Conservation (phyloP, 768 basidiomycete genomes). For the Galerina marginata region DNA sequence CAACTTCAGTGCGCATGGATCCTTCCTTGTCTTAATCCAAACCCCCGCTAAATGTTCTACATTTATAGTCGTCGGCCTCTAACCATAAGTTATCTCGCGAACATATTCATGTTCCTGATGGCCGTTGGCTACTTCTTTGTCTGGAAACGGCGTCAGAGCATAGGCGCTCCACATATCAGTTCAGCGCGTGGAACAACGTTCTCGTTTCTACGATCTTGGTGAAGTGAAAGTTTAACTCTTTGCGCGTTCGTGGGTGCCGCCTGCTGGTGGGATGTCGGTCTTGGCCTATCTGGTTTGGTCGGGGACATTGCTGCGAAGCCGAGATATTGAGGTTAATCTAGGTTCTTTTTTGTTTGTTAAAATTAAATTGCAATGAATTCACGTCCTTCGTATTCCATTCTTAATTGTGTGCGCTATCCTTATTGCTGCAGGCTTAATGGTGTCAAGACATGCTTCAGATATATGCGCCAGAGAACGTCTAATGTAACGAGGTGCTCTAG, state of each 20-base stretch:
- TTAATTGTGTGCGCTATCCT: no score
- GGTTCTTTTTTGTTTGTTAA: no score
- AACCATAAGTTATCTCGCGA: slow-evolving; percentile 40
- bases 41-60: no score
- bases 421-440: no score
- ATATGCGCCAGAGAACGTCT: no score
- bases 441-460: no score
- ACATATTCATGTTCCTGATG: slow-evolving; percentile 41
- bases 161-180: slow-evolving; percentile 38
- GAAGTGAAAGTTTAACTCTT: slow-evolving; percentile 40
- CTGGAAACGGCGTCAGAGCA: slow-evolving; percentile 35
- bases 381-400: no score
- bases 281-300: slow-evolving; percentile 33
- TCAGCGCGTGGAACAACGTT: slow-evolving; percentile 43
- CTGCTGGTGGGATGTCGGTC: slow-evolving; percentile 42
- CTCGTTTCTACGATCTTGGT: slow-evolving; percentile 39
- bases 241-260: slow-evolving; percentile 47
- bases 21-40: no score
- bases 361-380: no score
- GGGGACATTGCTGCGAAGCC: slow-evolving; percentile 23
- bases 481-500: no score
- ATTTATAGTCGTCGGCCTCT: slow-evolving; percentile 39
- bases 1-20: slow-evolving; percentile 39
- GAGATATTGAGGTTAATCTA: no score
- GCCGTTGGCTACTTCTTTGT: slow-evolving; percentile 40